Conservation (phyloP, 2,329 filamentous ascomycete species). For the Incumbomyces lentus region DNA sequence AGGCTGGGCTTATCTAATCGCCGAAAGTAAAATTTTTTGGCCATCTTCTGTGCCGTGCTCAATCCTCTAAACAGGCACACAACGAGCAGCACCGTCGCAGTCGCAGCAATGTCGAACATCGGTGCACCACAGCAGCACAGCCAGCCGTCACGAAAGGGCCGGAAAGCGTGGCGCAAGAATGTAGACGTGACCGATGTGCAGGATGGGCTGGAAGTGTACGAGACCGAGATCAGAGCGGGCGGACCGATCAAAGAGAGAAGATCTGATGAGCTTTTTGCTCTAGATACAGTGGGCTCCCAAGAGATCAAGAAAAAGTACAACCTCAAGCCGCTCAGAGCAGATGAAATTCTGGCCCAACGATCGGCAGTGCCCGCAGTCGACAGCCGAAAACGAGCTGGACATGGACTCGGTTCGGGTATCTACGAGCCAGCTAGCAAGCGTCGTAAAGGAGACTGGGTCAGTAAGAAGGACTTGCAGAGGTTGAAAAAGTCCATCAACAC, state of each 20-base stretch:
- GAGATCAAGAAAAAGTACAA: conserved; percentile 56
- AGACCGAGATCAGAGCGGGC: conserved; percentile 83
- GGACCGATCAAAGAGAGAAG: conserved; percentile 76
- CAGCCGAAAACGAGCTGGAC: conserved; percentile 62
- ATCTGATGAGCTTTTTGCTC: conserved; percentile 71
- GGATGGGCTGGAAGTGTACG: conserved; percentile 68
- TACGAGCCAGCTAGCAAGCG: conserved; percentile 59
- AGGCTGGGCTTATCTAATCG: too few relatives aligned
- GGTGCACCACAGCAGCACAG: conserved; percentile 60
- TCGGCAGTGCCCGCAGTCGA: conserved; percentile 73
- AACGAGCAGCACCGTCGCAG: too few relatives aligned
- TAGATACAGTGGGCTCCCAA: conserved; percentile 65
- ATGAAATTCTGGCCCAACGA: conserved; percentile 80
- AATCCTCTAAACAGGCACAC: too few relatives aligned
- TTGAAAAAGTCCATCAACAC: conserved; percentile 45
- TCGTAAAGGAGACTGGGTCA: conserved; percentile 67
- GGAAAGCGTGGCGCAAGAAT: conserved; percentile 98
- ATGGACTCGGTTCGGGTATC: conserved; percentile 62
- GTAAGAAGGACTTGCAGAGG: conserved; percentile 70
- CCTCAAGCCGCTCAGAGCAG: conserved; percentile 70
- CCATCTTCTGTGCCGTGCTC: not conserved
- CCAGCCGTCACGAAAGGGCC: conserved; percentile 90
- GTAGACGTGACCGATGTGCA: conserved; percentile 84
- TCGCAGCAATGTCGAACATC: conserved; percentile 2
- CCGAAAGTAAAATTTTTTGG: too few relatives aligned